phyloP scores from a whole-genome alignment of 495 filamentous ascomycete species.

The Pyrenopolyporus hunteri region DNA sequence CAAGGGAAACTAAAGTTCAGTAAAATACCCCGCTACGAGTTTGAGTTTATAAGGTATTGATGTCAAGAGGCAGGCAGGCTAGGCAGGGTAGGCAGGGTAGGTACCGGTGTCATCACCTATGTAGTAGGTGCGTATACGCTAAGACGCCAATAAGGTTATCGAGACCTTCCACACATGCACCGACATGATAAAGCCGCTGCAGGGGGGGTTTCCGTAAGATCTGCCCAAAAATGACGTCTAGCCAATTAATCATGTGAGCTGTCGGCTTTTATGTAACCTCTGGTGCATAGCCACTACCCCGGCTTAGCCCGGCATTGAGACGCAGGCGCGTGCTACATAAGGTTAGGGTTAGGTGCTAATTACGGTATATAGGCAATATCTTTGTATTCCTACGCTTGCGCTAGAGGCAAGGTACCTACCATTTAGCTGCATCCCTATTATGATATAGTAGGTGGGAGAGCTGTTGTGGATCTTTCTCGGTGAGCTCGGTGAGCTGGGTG shows the following conservation, averaged over 20 bases:
- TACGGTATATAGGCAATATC: no score
- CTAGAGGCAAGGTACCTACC: no score
- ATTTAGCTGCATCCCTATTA: no score
- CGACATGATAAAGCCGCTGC: constrained; percentile 28
- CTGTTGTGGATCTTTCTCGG: constrained; percentile 3
- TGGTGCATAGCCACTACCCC: constrained; percentile 5
- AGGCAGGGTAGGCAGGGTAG: no score
- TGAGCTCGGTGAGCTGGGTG: constrained; percentile 6
- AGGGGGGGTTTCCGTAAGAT: constrained; percentile 23
- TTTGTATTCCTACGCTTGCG: no score
- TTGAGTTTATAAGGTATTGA: no score
- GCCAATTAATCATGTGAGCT: constrained; percentile 29
- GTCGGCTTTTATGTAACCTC: constrained; percentile 20
- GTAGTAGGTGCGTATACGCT: no score
- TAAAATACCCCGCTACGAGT: constrained; percentile 9
- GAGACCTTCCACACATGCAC: background rate
- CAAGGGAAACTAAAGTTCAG: background rate
- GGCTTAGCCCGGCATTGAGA: constrained; percentile 26
- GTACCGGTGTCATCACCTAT: no score
- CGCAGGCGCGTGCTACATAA: constrained; percentile 15
- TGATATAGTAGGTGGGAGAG: no score
- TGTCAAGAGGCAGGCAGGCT: no score
- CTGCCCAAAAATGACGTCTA: constrained; percentile 28
- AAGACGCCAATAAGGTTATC: constrained; percentile 23
- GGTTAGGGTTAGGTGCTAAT: no score